phyloP scores from a whole-genome alignment of 2,329 filamentous ascomycete genomes.

The Clonostachys byssicola region DNA sequence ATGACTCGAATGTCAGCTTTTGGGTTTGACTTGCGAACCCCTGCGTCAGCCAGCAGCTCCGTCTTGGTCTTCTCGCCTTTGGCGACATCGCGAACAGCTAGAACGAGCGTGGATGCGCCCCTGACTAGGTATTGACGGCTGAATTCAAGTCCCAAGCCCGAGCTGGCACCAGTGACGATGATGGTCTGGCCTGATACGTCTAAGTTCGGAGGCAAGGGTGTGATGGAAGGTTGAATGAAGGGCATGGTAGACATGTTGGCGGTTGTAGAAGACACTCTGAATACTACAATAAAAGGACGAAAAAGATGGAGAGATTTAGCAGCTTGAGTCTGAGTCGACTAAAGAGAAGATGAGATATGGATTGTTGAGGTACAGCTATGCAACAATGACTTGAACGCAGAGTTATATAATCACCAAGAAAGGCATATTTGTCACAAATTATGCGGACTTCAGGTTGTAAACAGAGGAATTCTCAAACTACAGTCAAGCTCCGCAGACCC shows the following conservation, averaged over 20 bases:
- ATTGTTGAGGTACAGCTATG: too few relatives aligned
- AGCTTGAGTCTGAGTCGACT: too few relatives aligned
- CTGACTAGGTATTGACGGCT: constrained; percentile 24
- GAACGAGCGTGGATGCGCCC: constrained; percentile 24
- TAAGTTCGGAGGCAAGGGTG: constrained; percentile 7
- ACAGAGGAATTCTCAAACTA: too few relatives aligned
- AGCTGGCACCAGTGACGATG: constrained; percentile 29
- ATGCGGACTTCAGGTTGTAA: too few relatives aligned
- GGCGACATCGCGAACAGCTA: constrained; percentile 21
- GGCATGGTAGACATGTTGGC: background rate
- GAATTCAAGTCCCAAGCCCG: constrained; percentile 28
- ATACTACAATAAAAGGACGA: background rate
- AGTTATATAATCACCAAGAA: too few relatives aligned
- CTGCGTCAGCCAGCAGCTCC: constrained; percentile 16
- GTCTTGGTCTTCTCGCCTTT: constrained; percentile 24
- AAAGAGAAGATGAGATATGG: too few relatives aligned
- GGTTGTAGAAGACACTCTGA: background rate
- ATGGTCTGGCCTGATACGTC: constrained; percentile 20
- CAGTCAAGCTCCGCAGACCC: too few relatives aligned
- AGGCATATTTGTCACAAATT: too few relatives aligned
- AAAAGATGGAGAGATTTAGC: too few relatives aligned
- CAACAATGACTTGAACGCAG: too few relatives aligned
- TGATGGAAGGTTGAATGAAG: background rate
- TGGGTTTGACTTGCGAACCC: background rate
- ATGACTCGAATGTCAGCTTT: background rate